phyloP scores from a whole-genome alignment of 2,329 filamentous ascomycete genomes.

The Paecilomyces formosus region DNA sequence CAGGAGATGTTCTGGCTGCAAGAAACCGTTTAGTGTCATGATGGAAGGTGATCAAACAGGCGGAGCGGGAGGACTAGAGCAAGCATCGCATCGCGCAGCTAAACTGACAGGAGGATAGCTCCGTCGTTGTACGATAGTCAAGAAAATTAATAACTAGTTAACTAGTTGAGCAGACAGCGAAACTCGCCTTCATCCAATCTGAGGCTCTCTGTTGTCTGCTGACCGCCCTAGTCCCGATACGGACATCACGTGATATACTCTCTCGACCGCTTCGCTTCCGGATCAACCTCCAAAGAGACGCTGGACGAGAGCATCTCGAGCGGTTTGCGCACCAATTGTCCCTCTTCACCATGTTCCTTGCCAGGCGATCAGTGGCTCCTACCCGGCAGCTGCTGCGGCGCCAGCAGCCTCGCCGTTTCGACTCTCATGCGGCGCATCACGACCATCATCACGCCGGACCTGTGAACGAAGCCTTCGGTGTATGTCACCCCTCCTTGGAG shows the following conservation, averaged over 20 bases:
- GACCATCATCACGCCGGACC: conserved; percentile 30
- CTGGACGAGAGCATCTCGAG: not conserved
- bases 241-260: conserved; percentile 14
- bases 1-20: not conserved
- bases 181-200: not conserved
- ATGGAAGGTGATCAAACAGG: not conserved
- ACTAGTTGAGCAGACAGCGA: not conserved
- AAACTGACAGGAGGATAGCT: not conserved
- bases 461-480: conserved; percentile 40
- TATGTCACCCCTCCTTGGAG: conserved; percentile 23
- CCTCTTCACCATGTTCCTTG: conserved; percentile 31
- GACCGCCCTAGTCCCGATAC: not conserved
- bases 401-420: conserved; percentile 38
- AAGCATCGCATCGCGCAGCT: not conserved
- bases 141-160: not conserved
- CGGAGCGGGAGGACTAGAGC: not conserved
- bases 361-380: conserved; percentile 32
- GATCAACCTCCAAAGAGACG: conserved; percentile 16
- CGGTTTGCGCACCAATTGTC: conserved; percentile 19
- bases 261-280: conserved; percentile 14
- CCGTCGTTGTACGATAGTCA: not conserved
- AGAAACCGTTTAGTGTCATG: not conserved
- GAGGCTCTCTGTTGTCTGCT: not conserved
- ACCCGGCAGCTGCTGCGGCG: conserved; percentile 30
- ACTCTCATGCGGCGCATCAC: conserved; percentile 31